Conservation (phyloP, 768 basidiomycete species). For the Jaapia argillacea region DNA sequence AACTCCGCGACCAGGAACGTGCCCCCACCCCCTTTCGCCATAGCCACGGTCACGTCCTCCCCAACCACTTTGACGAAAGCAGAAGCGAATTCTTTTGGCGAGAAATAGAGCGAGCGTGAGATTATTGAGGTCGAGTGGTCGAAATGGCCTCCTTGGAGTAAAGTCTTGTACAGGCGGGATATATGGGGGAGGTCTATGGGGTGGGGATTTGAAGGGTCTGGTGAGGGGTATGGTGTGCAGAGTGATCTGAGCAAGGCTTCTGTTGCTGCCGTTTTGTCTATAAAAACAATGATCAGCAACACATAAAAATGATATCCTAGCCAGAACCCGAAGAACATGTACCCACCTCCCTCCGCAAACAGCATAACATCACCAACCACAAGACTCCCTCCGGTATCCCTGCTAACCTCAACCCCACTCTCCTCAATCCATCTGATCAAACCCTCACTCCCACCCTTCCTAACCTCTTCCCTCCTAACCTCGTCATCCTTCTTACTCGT, state of each 20-base stretch:
- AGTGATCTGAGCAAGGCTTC: constrained; percentile 52
- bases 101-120: constrained; percentile 42
- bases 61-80: constrained; percentile 47
- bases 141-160: constrained; percentile 89
- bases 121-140: constrained; percentile 49
- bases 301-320: neutral
- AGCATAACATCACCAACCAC: constrained; percentile 79
- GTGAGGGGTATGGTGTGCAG: constrained; percentile 42
- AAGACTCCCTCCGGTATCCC: constrained; percentile 75
- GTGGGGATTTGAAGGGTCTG: constrained; percentile 41
- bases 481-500: constrained; percentile 80
- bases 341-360: constrained; percentile 73
- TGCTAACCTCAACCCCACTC: constrained; percentile 47
- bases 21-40: constrained; percentile 56
- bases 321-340: neutral
- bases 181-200: constrained; percentile 76
- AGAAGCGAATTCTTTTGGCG: constrained; percentile 47
- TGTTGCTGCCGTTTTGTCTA: constrained; percentile 64
- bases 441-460: constrained; percentile 61
- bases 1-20: constrained; percentile 71
- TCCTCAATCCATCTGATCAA: constrained; percentile 63
- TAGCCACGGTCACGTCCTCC: constrained; percentile 36
- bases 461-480: constrained; percentile 59
- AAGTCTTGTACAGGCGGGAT: constrained; percentile 77
- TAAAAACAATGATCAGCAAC: neutral